Evolutionary conservation across 148 eudicot species (phyloP), one percentile per base, ranked within the genome.

Genomic region (Fagopyrum tataricum): DNA sequence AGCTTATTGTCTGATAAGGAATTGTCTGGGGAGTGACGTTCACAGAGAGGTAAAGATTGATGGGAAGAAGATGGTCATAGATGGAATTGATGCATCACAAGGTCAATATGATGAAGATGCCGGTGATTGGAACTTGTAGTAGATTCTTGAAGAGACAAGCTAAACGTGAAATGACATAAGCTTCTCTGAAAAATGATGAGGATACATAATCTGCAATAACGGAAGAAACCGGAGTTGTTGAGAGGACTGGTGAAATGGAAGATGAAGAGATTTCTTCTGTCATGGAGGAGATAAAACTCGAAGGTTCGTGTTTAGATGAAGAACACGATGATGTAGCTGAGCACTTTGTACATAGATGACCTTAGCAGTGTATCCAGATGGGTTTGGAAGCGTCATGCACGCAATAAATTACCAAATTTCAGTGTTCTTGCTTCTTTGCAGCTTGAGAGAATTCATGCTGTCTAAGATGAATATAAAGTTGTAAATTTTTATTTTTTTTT

Each of bases 1-100:
- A 91, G 87, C 96, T 94, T 48, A 89, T 94, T 94, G 51, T 93
- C 96, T 9, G 97, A 91, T 79, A 94, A 89, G 75, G 97, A 94
- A 26, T 69, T n/a, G n/a, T n/a, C n/a, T n/a, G n/a, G n/a, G n/a
- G n/a, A n/a, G n/a, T n/a, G n/a, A n/a, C n/a, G n/a, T n/a, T n/a
- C n/a, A n/a, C n/a, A n/a, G n/a, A 70, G 98, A 87, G 85, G 85
- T 89, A 7, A 88, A 87, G 51, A 81, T 87, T 62, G 97, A 94
- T 42, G 97, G 96, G n/a, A n/a, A n/a, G 76, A 88, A 82, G 85
- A 88, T 87, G 91, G 95, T 93, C 55, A 95, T 90, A 43, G 84
- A 80, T 83, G 97, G 97, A 74, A 68, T 93, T 74, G 97, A 93
- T 85, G 98, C 98, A 71, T 91, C 98, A 43, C 85, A 78, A 74